Percentiles rank a stretch among this genome's conserved stretches.
Evolutionary conservation across 202 grass and related monocot species (phyloP).

Genomic region (Zoysia matrella): DNA sequence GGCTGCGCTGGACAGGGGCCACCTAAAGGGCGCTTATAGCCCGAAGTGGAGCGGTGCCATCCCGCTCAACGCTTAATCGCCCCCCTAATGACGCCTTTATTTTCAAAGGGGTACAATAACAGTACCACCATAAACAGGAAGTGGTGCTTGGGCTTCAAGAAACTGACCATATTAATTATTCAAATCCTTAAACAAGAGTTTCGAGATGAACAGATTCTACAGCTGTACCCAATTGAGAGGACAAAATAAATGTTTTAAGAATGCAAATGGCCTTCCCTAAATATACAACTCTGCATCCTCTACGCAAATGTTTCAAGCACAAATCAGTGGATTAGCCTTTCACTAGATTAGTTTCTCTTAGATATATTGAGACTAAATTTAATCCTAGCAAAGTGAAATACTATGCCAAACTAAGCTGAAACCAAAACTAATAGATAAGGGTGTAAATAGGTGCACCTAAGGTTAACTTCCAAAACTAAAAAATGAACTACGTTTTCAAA

Average conservation of each 20-base stretch:
- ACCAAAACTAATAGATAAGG: not conserved
- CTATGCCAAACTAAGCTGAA: not conserved
- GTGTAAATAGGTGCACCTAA: too few relatives aligned
- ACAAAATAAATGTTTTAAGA: too few relatives aligned
- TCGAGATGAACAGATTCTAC: too few relatives aligned
- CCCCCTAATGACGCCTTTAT: too few relatives aligned
- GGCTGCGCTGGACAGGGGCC: too few relatives aligned
- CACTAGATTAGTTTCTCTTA: not conserved
- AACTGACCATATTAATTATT: not conserved
- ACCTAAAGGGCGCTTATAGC: too few relatives aligned
- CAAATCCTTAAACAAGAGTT: not conserved
- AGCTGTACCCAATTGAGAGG: too few relatives aligned
- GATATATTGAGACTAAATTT: not conserved
- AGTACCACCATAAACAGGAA: not conserved
- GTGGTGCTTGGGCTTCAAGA: not conserved
- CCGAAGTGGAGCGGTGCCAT: too few relatives aligned
- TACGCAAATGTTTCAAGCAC: not conserved
- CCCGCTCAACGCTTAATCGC: too few relatives aligned
- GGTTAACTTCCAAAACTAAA: too few relatives aligned
- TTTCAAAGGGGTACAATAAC: not conserved
- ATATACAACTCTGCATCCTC: not conserved
- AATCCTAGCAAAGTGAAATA: not conserved
- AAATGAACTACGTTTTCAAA: too few relatives aligned
- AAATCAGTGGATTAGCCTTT: not conserved
- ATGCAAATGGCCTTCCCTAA: not conserved